Evolutionary conservation across 1,139 yeast genomes (phyloP).

Genomic region (Sugiyamaella neomexicana): DNA sequence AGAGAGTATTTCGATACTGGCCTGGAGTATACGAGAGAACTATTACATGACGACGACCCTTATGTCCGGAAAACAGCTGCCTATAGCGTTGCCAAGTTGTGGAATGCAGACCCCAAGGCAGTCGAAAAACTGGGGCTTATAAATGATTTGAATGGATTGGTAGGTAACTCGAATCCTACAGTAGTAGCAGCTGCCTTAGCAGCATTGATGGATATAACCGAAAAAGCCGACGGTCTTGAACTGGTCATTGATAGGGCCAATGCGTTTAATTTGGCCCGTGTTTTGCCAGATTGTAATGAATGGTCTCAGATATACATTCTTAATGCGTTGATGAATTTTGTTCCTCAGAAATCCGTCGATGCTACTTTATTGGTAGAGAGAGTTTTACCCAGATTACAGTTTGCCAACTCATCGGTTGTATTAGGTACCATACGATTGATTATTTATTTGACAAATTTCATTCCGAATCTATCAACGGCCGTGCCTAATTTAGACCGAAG

Average conservation of each 20-base stretch:
- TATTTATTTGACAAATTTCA: conserved; percentile 71
- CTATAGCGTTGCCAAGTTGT: conserved; percentile 66
- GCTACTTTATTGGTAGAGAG: conserved; percentile 67
- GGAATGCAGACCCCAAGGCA: conserved; percentile 54
- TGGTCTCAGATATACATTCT: conserved; percentile 80
- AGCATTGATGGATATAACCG: conserved; percentile 66
- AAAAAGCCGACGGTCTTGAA: conserved; percentile 50
- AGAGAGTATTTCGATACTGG: conserved; percentile 54
- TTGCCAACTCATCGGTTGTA: conserved; percentile 80
- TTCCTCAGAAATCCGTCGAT: conserved; percentile 67
- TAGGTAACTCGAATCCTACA: conserved; percentile 55
- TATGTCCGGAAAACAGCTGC: conserved; percentile 70
- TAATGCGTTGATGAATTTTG: conserved; percentile 64
- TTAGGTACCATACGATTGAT: conserved; percentile 73
- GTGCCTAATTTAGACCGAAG: conserved; percentile 58
- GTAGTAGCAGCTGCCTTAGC: conserved; percentile 77
- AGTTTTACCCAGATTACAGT: conserved; percentile 73
- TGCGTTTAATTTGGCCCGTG: conserved; percentile 52
- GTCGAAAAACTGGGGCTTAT: conserved; percentile 52
- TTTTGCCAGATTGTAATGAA: conserved; percentile 61
- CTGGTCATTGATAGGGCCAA: conserved; percentile 59
- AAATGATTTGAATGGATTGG: conserved; percentile 55
- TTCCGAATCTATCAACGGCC: conserved; percentile 42
- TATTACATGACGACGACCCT: conserved; percentile 56
- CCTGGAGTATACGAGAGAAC: conserved; percentile 41